Evolutionary conservation across 306 rosid genomes (phyloP), one percentile per base, ranked within the genome.

Genomic region (Cucurbita pepo): DNA sequence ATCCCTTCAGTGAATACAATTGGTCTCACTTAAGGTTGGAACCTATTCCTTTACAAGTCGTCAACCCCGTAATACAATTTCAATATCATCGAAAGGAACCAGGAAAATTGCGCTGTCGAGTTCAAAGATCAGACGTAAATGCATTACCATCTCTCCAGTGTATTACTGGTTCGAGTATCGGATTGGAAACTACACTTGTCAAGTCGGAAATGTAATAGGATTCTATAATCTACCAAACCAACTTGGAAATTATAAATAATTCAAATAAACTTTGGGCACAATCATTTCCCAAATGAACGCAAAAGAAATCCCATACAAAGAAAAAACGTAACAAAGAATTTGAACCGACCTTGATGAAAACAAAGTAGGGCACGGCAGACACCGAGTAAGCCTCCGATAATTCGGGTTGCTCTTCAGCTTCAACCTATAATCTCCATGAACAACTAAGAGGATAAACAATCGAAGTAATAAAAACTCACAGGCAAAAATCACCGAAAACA

Each of bases 351-450:
- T 94, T 91, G 63, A 72, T 76, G 77, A 94, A 88, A 75, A 80
- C 96, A 56, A 94, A 91, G 80, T 53, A 91, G 48, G 99, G 99
- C 69, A 94, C 99, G 43, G 96, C 96, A 75, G 97, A 82, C 43
- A 94, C 96, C 0, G 96, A 85, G 73, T 85, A 89, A 63, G 91
- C 92, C 84, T 87, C 97, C 1, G 99, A 90, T 30, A 94, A 87
- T 81, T 86, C 96, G 4, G 96, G 96, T 71, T 85, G 92, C 58
- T 91, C 97, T 78, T 94, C 99, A 70, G 97, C 99, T 84, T 94
- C 99, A 66, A 87, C 96, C 97, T 94, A 53, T 11, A 86, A 75
- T 11, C 18, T 3, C 30, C 64, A 52, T 11, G 15, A 65, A 50
- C 54, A 73, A 66, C 52, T 45, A 38, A 44, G 34, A 45, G 75